Evolutionary conservation across 345 rosid species (phyloP).

Genomic region (Clarkia xantiana): DNA sequence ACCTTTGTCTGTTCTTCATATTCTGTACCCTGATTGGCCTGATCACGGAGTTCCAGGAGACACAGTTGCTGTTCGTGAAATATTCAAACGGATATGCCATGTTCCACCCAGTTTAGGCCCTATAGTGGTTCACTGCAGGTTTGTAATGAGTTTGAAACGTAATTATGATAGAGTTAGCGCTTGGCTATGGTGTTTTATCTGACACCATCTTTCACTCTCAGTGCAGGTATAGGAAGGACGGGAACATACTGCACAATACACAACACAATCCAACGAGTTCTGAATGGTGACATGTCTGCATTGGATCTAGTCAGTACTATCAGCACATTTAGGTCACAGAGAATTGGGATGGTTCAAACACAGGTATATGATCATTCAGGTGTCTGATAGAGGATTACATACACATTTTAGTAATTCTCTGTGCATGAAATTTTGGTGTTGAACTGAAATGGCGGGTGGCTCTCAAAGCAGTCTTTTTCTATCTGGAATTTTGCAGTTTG

Average conservation of each 20-base stretch:
- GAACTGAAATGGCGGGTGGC: no score
- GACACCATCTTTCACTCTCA: constrained; percentile 21
- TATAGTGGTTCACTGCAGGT: constrained; percentile 97
- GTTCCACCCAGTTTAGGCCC: constrained; percentile 62
- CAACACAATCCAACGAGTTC: constrained; percentile 85
- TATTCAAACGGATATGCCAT: constrained; percentile 42
- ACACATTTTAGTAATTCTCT: no score
- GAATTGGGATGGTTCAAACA: constrained; percentile 91
- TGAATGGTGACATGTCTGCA: constrained; percentile 78
- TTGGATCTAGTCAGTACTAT: constrained; percentile 55
- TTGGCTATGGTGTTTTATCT: constrained; percentile 6
- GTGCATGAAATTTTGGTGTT: no score
- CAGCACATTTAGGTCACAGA: constrained; percentile 58
- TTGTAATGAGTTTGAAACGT: constrained; percentile 3
- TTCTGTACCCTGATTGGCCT: constrained; percentile 94
- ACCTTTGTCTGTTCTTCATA: constrained; percentile 59
- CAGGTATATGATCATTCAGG: no score
- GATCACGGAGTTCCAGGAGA: constrained; percentile 91
- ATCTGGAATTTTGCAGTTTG: no score
- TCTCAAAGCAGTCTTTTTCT: no score
- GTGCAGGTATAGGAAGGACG: constrained; percentile 98
- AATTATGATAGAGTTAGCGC: no score
- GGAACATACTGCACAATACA: constrained; percentile 92
- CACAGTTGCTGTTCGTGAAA: constrained; percentile 65
- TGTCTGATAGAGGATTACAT: no score